Evolutionary conservation across 2,329 filamentous ascomycete species (phyloP).

Genomic region (Bipolaris sorokiniana): DNA sequence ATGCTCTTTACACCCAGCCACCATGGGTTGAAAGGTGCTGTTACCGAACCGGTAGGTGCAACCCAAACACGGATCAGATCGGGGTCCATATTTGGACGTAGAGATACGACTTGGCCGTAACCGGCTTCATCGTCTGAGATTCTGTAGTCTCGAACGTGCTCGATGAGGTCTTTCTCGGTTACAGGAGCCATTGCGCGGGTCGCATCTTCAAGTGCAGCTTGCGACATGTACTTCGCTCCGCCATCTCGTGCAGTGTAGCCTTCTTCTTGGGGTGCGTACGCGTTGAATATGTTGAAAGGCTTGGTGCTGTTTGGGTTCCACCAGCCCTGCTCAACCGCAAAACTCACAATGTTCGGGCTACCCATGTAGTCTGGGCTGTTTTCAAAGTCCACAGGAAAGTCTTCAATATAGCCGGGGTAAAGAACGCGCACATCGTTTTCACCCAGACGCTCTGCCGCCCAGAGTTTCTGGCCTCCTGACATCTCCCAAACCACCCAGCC

Average conservation of each 20-base stretch:
- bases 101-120: constrained; percentile 44
- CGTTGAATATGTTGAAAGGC: constrained; percentile 48
- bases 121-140: constrained; percentile 48
- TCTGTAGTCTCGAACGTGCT: constrained; percentile 45
- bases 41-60: constrained; percentile 44
- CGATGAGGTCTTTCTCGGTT: constrained; percentile 58
- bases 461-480: constrained; percentile 43
- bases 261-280: constrained; percentile 38
- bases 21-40: constrained; percentile 45
- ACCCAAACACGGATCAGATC: constrained; percentile 46
- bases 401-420: constrained; percentile 48
- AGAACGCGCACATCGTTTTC: constrained; percentile 41
- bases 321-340: constrained; percentile 46
- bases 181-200: constrained; percentile 54
- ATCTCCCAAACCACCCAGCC: constrained; percentile 48
- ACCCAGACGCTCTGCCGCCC: constrained; percentile 46
- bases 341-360: constrained; percentile 43
- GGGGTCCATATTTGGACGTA: constrained; percentile 33
- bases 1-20: constrained; percentile 44
- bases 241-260: constrained; percentile 43
- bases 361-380: constrained; percentile 43
- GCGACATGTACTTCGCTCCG: constrained; percentile 49
- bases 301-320: constrained; percentile 40
- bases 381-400: constrained; percentile 43
- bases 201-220: constrained; percentile 45